phyloP scores from a whole-genome alignment of 495 filamentous ascomycete genomes.

The Aspergillus bridgeri region DNA sequence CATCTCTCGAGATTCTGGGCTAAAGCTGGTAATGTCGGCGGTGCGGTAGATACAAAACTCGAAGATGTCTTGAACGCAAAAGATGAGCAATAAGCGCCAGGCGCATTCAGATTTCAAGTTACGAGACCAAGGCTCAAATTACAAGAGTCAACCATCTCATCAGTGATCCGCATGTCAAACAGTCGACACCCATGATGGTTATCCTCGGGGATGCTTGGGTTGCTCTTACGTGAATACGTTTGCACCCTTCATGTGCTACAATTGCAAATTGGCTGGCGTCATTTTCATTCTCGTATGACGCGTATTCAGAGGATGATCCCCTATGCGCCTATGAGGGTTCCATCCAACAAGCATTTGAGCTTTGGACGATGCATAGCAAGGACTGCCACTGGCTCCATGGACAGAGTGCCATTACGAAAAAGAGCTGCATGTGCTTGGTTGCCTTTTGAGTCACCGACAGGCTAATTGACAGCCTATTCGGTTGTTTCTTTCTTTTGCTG shows the following conservation, averaged over 20 bases:
- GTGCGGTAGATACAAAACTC: constrained; percentile 47
- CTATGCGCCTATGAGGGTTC: not conserved
- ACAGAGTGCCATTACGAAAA: not conserved
- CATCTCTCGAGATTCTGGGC: constrained; percentile 97
- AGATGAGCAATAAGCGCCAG: constrained; percentile 26
- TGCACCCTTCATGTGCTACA: constrained; percentile 2
- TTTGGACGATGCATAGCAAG: not conserved
- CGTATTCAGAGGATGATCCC: not conserved
- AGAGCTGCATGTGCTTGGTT: not conserved
- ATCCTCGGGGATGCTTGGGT: not conserved
- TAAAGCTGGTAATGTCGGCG: constrained; percentile 67
- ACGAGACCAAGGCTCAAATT: not conserved
- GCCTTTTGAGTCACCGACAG: constrained; percentile 6
- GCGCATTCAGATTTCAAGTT: not conserved
- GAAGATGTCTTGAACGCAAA: constrained; percentile 49
- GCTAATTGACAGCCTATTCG: not conserved
- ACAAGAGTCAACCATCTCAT: not conserved
- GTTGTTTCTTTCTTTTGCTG: not conserved
- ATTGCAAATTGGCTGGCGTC: not conserved
- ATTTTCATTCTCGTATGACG: not conserved
- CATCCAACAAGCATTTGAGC: not conserved
- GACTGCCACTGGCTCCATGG: not conserved
- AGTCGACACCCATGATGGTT: not conserved
- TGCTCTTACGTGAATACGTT: not conserved
- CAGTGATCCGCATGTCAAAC: not conserved